Conservation (phyloP, 2,329 filamentous ascomycete species). For the Penicillium sp. region DNA sequence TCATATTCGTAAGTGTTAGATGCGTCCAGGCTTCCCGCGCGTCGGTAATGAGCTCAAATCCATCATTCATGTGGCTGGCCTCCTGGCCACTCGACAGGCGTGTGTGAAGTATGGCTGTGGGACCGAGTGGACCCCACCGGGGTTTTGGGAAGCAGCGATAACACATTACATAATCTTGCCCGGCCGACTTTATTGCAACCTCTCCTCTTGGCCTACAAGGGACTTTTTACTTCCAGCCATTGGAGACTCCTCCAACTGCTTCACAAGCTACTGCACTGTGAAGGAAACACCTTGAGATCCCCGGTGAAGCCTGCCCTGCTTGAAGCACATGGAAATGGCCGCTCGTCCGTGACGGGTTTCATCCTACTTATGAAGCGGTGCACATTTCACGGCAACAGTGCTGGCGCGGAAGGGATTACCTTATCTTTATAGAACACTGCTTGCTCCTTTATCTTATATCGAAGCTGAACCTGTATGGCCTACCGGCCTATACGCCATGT, state of each 20-base stretch:
- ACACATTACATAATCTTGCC: background rate
- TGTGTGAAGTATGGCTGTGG: too few species aligned
- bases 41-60: too few species aligned
- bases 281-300: background rate
- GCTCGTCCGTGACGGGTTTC: background rate
- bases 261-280: background rate
- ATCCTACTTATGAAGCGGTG: background rate
- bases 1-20: too few species aligned
- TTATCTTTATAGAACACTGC: background rate
- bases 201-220: background rate
- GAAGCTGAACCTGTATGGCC: background rate
- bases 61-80: too few species aligned
- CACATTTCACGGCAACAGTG: background rate
- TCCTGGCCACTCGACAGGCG: too few species aligned
- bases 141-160: background rate
- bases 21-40: too few species aligned
- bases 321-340: background rate
- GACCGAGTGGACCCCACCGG: too few species aligned
- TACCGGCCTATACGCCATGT: constrained; percentile 11
- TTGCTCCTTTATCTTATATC: background rate
- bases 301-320: background rate
- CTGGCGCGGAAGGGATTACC: background rate
- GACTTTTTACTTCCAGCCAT: background rate
- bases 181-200: background rate
- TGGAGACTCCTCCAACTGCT: background rate